Evolutionary conservation across 805 yeast species (phyloP).

Genomic region (Metschnikowia hibisci): DNA sequence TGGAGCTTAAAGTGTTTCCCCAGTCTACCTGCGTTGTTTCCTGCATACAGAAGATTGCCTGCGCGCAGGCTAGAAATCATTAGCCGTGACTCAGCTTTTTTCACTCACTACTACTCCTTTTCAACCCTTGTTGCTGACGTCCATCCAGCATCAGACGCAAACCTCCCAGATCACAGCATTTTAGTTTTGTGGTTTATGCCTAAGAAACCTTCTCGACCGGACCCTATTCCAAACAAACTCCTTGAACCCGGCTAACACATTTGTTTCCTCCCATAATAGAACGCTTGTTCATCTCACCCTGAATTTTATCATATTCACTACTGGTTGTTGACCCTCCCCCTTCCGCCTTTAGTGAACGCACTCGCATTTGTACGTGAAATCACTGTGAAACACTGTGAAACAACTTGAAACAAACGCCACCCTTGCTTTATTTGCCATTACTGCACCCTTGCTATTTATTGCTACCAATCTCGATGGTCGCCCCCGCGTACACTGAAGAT

Average conservation of each 20-base stretch:
- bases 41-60: conserved; percentile 2
- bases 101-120: background rate
- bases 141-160: background rate
- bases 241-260: conserved; percentile 44
- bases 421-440: background rate
- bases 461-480: conserved; percentile 29
- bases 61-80: conserved; percentile 1
- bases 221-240: conserved; percentile 24
- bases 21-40: background rate
- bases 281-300: conserved; percentile 5
- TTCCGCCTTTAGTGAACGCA: conserved; percentile 25
- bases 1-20: background rate
- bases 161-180: background rate
- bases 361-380: conserved; percentile 3
- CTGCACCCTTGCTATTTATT: background rate
- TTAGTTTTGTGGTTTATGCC: conserved; percentile 34
- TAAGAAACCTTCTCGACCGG: conserved; percentile 43
- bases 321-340: conserved; percentile 37
- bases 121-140: background rate
- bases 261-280: background rate
- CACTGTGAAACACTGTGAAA: too few relatives aligned
- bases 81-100: conserved; percentile 1
- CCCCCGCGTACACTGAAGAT: conserved; percentile 41
- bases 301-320: conserved; percentile 21
- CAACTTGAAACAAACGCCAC: background rate